Evolutionary conservation across 306 rosid genomes (phyloP).

Genomic region (Prosopis cineraria): DNA sequence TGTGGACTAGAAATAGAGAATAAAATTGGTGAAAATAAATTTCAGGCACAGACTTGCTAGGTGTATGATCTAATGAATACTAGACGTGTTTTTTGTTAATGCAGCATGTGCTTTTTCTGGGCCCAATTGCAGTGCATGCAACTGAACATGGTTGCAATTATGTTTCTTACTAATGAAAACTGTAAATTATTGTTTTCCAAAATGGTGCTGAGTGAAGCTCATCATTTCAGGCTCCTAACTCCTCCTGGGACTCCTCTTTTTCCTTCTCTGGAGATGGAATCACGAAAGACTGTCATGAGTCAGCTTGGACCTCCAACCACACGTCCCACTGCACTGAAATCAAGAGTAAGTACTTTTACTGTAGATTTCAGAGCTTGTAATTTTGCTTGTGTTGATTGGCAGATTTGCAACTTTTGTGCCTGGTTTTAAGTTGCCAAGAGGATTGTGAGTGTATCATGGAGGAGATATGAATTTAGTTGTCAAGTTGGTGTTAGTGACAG

Average conservation of each 20-base stretch:
- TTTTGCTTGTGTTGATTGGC: constrained; percentile 14
- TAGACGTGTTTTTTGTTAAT: neutral
- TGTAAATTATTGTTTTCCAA: constrained; percentile 15
- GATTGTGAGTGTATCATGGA: neutral
- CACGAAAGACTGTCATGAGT: constrained; percentile 70
- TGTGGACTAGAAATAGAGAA: neutral
- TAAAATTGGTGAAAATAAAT: neutral
- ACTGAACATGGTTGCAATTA: neutral
- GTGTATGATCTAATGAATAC: constrained; percentile 4
- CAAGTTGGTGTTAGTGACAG: too few relatives aligned
- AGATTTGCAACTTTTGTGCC: neutral
- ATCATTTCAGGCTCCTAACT: constrained; percentile 82
- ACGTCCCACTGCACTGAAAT: constrained; percentile 71
- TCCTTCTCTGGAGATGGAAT: constrained; percentile 92
- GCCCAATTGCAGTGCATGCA: neutral
- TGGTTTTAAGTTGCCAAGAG: constrained; percentile 27
- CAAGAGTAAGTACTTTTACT: constrained; percentile 71
- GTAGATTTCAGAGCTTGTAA: constrained; percentile 25
- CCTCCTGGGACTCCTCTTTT: constrained; percentile 98
- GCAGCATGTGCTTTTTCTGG: neutral
- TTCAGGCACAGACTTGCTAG: neutral
- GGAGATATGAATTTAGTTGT: neutral
- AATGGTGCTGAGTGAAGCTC: constrained; percentile 34
- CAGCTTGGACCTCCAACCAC: constrained; percentile 70
- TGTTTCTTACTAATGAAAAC: neutral